These are phyloP conservation scores for Xylaria sp. DNA, from an alignment of 2,329 filamentous ascomycete species.

Conservation along the genomic window DNA sequence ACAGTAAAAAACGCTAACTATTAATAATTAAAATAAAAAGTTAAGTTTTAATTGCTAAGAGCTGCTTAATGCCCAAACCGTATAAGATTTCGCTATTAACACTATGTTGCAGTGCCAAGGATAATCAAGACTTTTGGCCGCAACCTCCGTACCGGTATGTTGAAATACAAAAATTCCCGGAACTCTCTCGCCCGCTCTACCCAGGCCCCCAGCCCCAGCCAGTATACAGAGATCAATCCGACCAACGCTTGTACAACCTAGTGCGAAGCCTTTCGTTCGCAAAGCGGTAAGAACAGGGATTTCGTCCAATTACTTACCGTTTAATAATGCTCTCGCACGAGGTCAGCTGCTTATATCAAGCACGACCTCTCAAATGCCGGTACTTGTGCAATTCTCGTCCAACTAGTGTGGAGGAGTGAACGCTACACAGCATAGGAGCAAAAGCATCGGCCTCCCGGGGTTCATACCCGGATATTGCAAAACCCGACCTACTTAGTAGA, in stretches of 20 bases:
- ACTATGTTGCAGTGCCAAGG: too few species aligned
- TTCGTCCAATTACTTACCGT: constrained; percentile 14
- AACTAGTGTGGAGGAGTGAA: not conserved
- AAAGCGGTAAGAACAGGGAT: constrained; percentile 9
- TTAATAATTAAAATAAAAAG: too few species aligned
- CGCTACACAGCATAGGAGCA: constrained; percentile 27
- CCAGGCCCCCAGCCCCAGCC: not conserved
- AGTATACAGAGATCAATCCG: not conserved
- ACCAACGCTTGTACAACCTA: not conserved
- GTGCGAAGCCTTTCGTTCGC: not conserved
- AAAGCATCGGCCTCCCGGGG: constrained; percentile 18
- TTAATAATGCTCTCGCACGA: not conserved
- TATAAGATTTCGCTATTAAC: too few species aligned
- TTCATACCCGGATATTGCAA: constrained; percentile 5
- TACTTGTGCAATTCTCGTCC: constrained; percentile 22
- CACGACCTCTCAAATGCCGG: constrained; percentile 6
- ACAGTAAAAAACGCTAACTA: too few species aligned
- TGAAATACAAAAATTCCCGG: not conserved
- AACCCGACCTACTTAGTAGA: constrained; percentile 6
- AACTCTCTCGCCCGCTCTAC: not conserved
- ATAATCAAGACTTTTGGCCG: too few species aligned
- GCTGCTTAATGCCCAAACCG: too few species aligned
- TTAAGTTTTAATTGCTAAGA: too few species aligned
- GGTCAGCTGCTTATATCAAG: constrained; percentile 21
- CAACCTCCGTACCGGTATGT: not conserved